phyloP scores from a whole-genome alignment of 2,329 filamentous ascomycete genomes.

The Cladosporium sp. region DNA sequence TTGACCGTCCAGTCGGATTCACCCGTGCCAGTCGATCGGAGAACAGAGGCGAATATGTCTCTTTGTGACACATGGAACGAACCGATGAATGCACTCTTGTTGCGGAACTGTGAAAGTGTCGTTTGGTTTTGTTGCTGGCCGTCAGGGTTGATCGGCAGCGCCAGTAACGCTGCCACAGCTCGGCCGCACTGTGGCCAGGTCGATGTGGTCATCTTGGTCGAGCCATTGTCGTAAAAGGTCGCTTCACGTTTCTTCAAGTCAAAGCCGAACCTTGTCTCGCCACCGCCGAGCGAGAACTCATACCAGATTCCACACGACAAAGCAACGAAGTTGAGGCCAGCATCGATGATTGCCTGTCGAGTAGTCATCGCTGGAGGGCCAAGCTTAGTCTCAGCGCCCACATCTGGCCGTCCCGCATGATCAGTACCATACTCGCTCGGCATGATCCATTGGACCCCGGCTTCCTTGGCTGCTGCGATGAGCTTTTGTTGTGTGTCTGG shows the following conservation, averaged over 20 bases:
- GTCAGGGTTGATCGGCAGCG: constrained; percentile 22
- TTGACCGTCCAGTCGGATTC: constrained; percentile 34
- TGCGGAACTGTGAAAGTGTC: constrained; percentile 22
- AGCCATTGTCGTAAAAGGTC: constrained; percentile 24
- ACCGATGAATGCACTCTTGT: constrained; percentile 29
- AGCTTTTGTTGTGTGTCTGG: constrained; percentile 18
- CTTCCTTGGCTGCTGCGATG: constrained; percentile 26
- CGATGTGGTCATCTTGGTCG: constrained; percentile 25
- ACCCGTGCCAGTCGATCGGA: constrained; percentile 31
- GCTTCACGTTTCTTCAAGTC: constrained; percentile 22
- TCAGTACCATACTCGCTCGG: constrained; percentile 21
- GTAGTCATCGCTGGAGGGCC: neutral
- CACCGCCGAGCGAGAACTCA: constrained; percentile 23
- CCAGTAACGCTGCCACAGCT: constrained; percentile 31
- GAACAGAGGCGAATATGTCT: constrained; percentile 36
- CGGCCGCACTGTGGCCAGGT: constrained; percentile 32
- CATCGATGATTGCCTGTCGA: neutral
- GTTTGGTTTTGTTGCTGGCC: neutral
- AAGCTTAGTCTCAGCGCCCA: neutral
- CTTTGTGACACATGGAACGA: constrained; percentile 34
- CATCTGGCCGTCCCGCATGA: neutral
- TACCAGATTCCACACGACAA: constrained; percentile 30
- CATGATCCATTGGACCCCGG: constrained; percentile 29
- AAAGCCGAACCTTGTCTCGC: constrained; percentile 26
- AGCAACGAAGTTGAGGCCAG: neutral